A percentile compares a stretch with the other conserved stretches of the same genome.
These are phyloP conservation scores for Clonostachys chloroleuca DNA, from an alignment of 2,329 filamentous ascomycete genomes.

Conservation along the genomic window DNA sequence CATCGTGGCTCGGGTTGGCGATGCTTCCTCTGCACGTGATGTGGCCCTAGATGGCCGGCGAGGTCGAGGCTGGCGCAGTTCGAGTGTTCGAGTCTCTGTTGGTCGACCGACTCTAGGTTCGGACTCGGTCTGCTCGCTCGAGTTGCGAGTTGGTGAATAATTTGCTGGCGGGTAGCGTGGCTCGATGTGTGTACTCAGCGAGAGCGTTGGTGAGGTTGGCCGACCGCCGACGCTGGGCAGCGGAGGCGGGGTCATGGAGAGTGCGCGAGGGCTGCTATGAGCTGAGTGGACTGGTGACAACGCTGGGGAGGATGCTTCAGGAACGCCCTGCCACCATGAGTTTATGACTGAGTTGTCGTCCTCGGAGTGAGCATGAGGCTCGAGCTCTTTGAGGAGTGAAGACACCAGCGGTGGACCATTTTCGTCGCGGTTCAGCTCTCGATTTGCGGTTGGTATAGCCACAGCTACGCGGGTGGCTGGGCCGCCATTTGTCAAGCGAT, in stretches of 20 bases:
- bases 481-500: background rate
- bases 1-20: constrained; percentile 61
- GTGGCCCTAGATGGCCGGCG: constrained; percentile 35
- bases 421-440: constrained; percentile 14
- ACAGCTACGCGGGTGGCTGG: too few species aligned
- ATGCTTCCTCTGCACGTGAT: constrained; percentile 55
- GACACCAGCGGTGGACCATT: constrained; percentile 76
- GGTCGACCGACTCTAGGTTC: constrained; percentile 22
- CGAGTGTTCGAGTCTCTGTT: constrained; percentile 29
- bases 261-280: constrained; percentile 61
- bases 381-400: constrained; percentile 83
- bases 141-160: constrained; percentile 57
- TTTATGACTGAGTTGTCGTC: constrained; percentile 37
- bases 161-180: constrained; percentile 72
- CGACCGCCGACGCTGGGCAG: constrained; percentile 46
- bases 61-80: constrained; percentile 48
- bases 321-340: constrained; percentile 19
- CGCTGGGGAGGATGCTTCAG: constrained; percentile 52
- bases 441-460: background rate
- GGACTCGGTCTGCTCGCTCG: constrained; percentile 26
- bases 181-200: constrained; percentile 67
- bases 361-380: constrained; percentile 56
- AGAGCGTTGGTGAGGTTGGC: constrained; percentile 60
- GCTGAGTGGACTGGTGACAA: constrained; percentile 62
- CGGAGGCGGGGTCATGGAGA: constrained; percentile 67